These are phyloP conservation scores for Cyanodermella asteris DNA, from an alignment of 2,329 filamentous ascomycete genomes.

Conservation along the genomic window DNA sequence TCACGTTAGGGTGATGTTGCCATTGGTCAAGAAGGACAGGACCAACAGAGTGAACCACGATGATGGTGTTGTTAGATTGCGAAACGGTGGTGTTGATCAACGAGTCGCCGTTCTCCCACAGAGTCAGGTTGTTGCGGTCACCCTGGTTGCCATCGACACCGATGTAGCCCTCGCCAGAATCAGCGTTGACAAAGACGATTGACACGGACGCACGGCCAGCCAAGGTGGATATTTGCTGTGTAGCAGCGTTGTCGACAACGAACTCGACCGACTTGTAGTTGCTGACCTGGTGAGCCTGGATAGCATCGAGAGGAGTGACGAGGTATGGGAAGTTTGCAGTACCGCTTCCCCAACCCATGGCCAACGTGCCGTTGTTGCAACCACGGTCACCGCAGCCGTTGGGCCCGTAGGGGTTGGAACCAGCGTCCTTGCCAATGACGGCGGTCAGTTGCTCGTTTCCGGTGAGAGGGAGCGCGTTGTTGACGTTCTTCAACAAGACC, in stretches of 20 bases:
- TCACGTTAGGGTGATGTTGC: constrained; percentile 41
- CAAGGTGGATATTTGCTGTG: constrained; percentile 25
- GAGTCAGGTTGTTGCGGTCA: constrained; percentile 77
- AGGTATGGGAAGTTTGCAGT: constrained; percentile 40
- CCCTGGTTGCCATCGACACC: constrained; percentile 61
- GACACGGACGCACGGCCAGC: constrained; percentile 31
- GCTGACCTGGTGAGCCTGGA: constrained; percentile 41
- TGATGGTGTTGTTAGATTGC: constrained; percentile 68
- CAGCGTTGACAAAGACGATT: constrained; percentile 76
- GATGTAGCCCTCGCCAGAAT: constrained; percentile 75
- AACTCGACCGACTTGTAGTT: constrained; percentile 43
- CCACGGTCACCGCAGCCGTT: constrained; percentile 57
- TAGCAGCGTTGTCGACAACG: constrained; percentile 36
- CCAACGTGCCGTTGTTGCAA: constrained; percentile 37
- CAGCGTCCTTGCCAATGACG: constrained; percentile 67
- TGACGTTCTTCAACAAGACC: constrained; percentile 70
- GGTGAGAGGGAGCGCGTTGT: constrained; percentile 51
- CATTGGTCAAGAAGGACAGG: constrained; percentile 52
- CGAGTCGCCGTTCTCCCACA: constrained; percentile 65
- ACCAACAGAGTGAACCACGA: constrained; percentile 71
- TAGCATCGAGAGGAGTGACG: constrained; percentile 38
- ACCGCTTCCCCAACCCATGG: constrained; percentile 42
- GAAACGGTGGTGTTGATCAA: constrained; percentile 63
- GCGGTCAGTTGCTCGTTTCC: constrained; percentile 50
- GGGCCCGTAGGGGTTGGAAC: constrained; percentile 48